Evolutionary conservation across 2,329 filamentous ascomycete species (phyloP).

Genomic region (Parascedosporium putredinis): DNA sequence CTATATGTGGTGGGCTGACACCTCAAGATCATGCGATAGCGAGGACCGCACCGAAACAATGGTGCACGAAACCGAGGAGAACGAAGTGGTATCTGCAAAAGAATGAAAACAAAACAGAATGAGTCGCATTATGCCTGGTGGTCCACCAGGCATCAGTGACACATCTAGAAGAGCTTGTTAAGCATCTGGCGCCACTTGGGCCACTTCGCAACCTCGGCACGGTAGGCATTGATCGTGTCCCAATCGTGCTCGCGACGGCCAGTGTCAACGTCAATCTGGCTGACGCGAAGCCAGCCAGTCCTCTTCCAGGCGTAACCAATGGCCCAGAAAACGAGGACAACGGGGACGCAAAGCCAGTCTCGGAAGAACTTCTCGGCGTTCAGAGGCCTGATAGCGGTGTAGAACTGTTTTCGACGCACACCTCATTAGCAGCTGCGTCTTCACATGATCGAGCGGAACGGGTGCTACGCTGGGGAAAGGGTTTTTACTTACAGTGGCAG

Average conservation of each 20-base stretch:
- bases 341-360: constrained; percentile 40
- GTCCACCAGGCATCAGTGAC: background rate
- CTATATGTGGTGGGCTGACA: too few relatives aligned
- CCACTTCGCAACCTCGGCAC: constrained; percentile 36
- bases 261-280: constrained; percentile 56
- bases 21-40: too few relatives aligned
- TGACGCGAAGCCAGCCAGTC: constrained; percentile 43
- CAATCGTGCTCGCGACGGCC: constrained; percentile 56
- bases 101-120: background rate
- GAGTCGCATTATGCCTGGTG: too few relatives aligned
- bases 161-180: constrained; percentile 25
- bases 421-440: constrained; percentile 7
- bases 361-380: constrained; percentile 42
- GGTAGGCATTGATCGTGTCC: constrained; percentile 48
- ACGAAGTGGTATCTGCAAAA: background rate
- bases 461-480: background rate
- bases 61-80: background rate
- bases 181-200: constrained; percentile 38
- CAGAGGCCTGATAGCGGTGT: constrained; percentile 33
- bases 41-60: too few relatives aligned
- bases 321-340: constrained; percentile 43
- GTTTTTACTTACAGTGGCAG: constrained; percentile 34
- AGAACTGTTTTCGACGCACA: constrained; percentile 27
- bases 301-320: constrained; percentile 56
- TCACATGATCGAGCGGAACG: background rate